Conservation (phyloP, 2,329 filamentous ascomycete species). For the Aspergillus eucalypticola region DNA sequence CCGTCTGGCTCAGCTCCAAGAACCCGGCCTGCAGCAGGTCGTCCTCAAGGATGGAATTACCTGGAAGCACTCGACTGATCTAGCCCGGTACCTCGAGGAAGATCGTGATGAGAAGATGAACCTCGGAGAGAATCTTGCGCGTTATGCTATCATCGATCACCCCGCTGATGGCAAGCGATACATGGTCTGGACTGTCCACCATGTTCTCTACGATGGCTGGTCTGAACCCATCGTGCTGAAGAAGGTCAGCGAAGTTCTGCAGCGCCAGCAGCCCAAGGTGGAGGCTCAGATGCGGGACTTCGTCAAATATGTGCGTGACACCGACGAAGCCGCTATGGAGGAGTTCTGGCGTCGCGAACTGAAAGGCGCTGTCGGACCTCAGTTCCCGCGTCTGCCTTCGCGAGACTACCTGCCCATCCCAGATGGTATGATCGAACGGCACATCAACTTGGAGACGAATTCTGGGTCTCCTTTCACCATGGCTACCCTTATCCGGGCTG, state of each 20-base stretch:
- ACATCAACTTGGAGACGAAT: conserved; percentile 32
- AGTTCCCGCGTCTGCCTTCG: conserved; percentile 53
- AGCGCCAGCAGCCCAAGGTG: conserved; percentile 18
- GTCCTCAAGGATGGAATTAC: conserved; percentile 33
- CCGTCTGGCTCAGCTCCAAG: conserved; percentile 41
- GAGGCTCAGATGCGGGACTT: conserved; percentile 48
- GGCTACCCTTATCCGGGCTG: conserved; percentile 51
- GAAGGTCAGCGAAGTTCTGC: conserved; percentile 32
- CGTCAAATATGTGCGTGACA: conserved; percentile 49
- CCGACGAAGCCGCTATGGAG: conserved; percentile 43
- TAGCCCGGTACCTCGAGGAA: conserved; percentile 29
- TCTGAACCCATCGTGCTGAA: conserved; percentile 42
- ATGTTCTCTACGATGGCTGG: conserved; percentile 56
- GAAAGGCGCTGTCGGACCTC: conserved; percentile 47
- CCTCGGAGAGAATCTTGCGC: conserved; percentile 37
- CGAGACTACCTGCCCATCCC: conserved; percentile 49
- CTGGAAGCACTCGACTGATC: conserved; percentile 32
- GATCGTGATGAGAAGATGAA: conserved; percentile 33
- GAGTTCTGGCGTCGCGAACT: conserved; percentile 53
- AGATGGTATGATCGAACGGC: conserved; percentile 47
- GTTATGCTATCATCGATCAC: conserved; percentile 36
- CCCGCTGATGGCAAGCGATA: conserved; percentile 30
- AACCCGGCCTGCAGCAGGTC: conserved; percentile 39
- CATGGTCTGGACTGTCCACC: conserved; percentile 54
- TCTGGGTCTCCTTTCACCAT: conserved; percentile 41